A percentile compares a stretch with the other conserved stretches of the same genome.
These are phyloP conservation scores for Lactifluus echinatus DNA, from an alignment of 768 basidiomycete species.

Conservation along the genomic window DNA sequence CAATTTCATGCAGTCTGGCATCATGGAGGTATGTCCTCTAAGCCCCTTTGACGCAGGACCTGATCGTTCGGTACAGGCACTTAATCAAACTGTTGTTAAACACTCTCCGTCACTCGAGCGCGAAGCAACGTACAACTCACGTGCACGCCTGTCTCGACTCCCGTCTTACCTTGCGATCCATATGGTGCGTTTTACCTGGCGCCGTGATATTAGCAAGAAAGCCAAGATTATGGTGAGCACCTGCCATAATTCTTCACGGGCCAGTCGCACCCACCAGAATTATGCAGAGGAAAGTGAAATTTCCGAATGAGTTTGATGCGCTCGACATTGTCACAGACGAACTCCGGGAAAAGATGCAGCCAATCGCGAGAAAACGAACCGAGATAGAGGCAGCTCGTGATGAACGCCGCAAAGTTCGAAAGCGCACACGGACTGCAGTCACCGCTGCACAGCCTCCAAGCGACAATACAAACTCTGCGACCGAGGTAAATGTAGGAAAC, in stretches of 20 bases:
- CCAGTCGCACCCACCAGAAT: neutral
- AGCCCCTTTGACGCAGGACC: neutral
- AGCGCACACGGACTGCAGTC: conserved; percentile 49
- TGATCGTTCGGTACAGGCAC: conserved; percentile 40
- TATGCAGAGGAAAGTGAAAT: conserved; percentile 79
- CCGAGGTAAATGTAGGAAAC: neutral
- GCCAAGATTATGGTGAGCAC: conserved; percentile 85
- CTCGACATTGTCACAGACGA: conserved; percentile 76
- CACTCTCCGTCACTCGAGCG: conserved; percentile 70
- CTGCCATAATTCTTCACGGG: neutral
- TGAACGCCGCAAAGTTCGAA: conserved; percentile 77
- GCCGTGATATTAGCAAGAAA: conserved; percentile 82
- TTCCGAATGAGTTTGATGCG: conserved; percentile 82
- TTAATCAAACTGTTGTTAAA: conserved; percentile 86
- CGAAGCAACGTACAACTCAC: conserved; percentile 73
- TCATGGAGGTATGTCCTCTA: conserved; percentile 45
- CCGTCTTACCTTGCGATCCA: conserved; percentile 84
- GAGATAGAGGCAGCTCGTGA: conserved; percentile 75
- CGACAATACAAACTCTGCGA: neutral
- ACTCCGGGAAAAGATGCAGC: conserved; percentile 59
- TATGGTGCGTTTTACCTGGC: conserved; percentile 96
- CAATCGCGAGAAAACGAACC: conserved; percentile 63
- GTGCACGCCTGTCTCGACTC: conserved; percentile 72
- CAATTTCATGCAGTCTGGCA: conserved; percentile 83
- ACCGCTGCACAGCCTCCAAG: conserved; percentile 25